phyloP scores from a whole-genome alignment of 495 filamentous ascomycete genomes.

The Lichenothelia convexa region DNA sequence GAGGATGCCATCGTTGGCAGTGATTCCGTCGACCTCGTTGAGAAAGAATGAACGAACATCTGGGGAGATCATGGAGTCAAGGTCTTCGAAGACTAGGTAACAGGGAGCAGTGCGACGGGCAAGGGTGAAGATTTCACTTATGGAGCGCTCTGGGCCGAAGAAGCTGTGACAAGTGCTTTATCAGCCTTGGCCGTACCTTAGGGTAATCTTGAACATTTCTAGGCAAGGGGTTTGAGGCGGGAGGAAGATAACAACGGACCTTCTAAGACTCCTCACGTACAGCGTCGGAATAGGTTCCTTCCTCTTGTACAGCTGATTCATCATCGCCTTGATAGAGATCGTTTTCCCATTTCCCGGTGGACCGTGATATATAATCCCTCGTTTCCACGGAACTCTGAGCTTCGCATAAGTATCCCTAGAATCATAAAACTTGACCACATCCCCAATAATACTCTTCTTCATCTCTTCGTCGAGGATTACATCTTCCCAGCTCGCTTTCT shows the following conservation, averaged over 20 bases:
- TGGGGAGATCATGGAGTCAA: conserved; percentile 22
- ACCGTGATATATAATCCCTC: conserved; percentile 39
- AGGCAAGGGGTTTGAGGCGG: not conserved
- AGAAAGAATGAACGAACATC: conserved; percentile 23
- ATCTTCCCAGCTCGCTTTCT: conserved; percentile 38
- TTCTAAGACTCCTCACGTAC: conserved; percentile 18
- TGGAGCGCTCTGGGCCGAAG: conserved; percentile 17
- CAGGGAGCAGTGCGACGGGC: conserved; percentile 22
- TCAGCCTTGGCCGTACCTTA: too few relatives aligned
- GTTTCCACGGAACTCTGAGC: conserved; percentile 47
- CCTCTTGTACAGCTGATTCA: conserved; percentile 20
- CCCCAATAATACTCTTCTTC: conserved; percentile 39
- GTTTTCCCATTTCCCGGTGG: conserved; percentile 31
- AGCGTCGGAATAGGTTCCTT: conserved; percentile 19
- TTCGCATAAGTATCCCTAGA: conserved; percentile 30
- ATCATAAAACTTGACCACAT: conserved; percentile 43
- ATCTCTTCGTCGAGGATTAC: conserved; percentile 46
- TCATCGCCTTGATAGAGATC: conserved; percentile 23
- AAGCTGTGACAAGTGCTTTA: conserved; percentile 3
- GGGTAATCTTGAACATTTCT: not conserved
- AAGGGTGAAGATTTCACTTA: conserved; percentile 20
- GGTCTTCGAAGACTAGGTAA: conserved; percentile 25
- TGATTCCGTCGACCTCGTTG: conserved; percentile 23
- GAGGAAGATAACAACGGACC: not conserved
- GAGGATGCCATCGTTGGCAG: conserved; percentile 24